A percentile compares a stretch with the other conserved stretches of the same genome.
These are phyloP conservation scores for Camellia lanceoleosa DNA, from an alignment of 148 eudicot species.

Conservation along the genomic window DNA sequence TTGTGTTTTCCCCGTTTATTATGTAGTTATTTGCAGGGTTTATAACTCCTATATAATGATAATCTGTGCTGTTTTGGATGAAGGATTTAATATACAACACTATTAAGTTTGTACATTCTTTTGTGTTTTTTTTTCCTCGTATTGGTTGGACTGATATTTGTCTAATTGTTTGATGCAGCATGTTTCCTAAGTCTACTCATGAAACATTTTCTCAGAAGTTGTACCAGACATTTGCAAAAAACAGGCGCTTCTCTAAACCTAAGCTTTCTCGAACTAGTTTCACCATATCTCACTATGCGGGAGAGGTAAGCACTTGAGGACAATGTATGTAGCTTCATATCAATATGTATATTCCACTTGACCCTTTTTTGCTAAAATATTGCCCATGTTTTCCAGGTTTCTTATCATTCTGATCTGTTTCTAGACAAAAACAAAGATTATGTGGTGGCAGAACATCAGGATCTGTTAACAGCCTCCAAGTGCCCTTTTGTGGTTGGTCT, in stretches of 20 bases:
- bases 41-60: not conserved
- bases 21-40: not conserved
- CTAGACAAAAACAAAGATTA: constrained; percentile 99
- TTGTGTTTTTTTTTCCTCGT: not conserved
- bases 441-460: constrained; percentile 98
- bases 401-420: constrained; percentile 87
- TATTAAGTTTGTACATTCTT: not conserved
- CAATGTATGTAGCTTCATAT: not conserved
- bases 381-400: constrained; percentile 54
- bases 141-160: constrained; percentile 14
- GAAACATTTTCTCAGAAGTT: constrained; percentile 98
- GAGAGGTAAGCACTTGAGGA: constrained; percentile 57
- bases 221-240: constrained; percentile 81
- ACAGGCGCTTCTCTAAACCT: constrained; percentile 90
- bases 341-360: not conserved
- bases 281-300: constrained; percentile 92
- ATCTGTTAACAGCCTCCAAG: constrained; percentile 79
- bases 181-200: constrained; percentile 98
- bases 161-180: constrained; percentile 50
- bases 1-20: too few species aligned
- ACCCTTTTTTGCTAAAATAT: constrained; percentile 9
- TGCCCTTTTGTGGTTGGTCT: constrained; percentile 86
- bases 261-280: constrained; percentile 99
- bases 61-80: constrained; percentile 5
- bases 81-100: not conserved